Conservation (phyloP, 371 early-diverging fungal genomes). For the Apophysomyces sp. region DNA sequence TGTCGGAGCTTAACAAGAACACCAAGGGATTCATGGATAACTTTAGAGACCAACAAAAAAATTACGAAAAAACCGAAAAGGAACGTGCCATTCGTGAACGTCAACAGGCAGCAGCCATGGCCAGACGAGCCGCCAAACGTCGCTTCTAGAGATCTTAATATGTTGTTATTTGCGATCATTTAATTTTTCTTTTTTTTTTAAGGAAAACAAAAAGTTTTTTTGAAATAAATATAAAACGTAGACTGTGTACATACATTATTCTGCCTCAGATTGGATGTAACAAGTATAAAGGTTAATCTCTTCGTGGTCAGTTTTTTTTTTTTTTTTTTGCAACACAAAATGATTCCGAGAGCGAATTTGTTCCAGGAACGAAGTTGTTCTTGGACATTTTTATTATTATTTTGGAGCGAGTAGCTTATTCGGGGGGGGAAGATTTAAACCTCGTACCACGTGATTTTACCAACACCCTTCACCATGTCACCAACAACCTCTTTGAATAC, state of each 20-base stretch:
- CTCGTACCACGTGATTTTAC: slow-evolving; percentile 19
- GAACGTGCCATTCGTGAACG: slow-evolving; percentile 50
- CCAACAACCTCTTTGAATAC: slow-evolving; percentile 27
- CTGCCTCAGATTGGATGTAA: no score
- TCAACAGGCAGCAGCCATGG: slow-evolving; percentile 48
- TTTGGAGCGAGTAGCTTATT: no score
- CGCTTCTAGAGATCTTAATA: slow-evolving; percentile 36
- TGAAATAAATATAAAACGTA: neutral
- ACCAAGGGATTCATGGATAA: slow-evolving; percentile 49
- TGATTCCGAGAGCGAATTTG: neutral
- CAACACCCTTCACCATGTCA: slow-evolving; percentile 18
- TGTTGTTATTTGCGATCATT: neutral
- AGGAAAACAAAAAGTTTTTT: no score
- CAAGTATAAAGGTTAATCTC: no score
- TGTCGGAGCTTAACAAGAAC: slow-evolving; percentile 45
- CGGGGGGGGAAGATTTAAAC: slow-evolving; percentile 9
- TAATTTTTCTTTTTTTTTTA: no score
- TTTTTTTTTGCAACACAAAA: no score
- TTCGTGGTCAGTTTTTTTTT: no score
- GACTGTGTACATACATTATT: neutral
- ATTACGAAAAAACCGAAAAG: slow-evolving; percentile 40
- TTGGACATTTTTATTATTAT: neutral
- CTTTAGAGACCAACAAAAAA: slow-evolving; percentile 41
- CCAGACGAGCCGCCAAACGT: slow-evolving; percentile 49
- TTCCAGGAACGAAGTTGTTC: neutral